Evolutionary conservation across 129 eudicot genomes (phyloP), one percentile per base, ranked within the genome.

Genomic region (Artemisia tridentata): DNA sequence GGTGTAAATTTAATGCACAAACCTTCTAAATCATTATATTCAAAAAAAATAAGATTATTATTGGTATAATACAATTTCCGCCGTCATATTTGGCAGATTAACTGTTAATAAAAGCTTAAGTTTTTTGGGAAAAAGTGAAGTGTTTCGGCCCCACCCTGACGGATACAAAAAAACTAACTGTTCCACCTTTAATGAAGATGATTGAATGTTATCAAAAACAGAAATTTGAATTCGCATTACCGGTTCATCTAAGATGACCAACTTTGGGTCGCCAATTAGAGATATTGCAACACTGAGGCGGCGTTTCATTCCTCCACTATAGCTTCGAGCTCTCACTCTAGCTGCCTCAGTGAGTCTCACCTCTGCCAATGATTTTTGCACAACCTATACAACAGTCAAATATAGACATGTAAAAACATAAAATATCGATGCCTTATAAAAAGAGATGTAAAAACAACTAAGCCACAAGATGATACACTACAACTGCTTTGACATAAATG

Each of bases 201-300:
- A 58, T 25, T 51, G 11, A 61, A 52, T 14, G 11, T 54, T 58
- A 43, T 21, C 8, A 52, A 67, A 47, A 65, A 58, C 41, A 10
- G n/a, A 45, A 63, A 41, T 20, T 43, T 2, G 11, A 50, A 48
- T 6, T 68, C 43, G 45, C 29, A 84, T 52, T 71, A 95, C 99
- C 80, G 99, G 99, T 73, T 95, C 99, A 72, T 95, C 99, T 79
- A 95, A 68, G 75, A 95, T 88, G 74, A 95, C 87, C 78, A 95
- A 61, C 67, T 88, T 95, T 43, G 99, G 99, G 63, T 95, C 96
- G 48, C 99, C 99, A 72, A 95, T 84, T 38, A 95, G 89, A 53
- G 99, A 91, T 41, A 91, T 85, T 61, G 99, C 99, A 61, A 95
- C 97, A 84, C 97, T 95, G n/a, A 95, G 99, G 11, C 99, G 97